These are phyloP conservation scores for Phytophthora capsici DNA, from an alignment of 352 stramenopile genomes.

Conservation along the genomic window DNA sequence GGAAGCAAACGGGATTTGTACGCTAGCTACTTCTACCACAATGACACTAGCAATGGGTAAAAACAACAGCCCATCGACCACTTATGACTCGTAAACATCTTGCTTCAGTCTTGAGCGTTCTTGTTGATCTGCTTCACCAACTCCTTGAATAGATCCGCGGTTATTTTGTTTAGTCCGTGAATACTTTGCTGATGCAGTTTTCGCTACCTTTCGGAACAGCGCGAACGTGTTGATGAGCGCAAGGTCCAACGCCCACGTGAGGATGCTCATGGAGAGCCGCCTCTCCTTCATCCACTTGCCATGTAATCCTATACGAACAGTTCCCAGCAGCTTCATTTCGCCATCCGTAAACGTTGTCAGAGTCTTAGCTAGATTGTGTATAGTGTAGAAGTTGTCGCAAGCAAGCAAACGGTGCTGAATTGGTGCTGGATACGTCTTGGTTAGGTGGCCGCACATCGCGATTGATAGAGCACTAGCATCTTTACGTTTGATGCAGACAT, in stretches of 20 bases:
- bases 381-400: conserved; percentile 18
- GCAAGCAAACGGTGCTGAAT: background rate
- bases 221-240: background rate
- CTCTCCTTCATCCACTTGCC: conserved; percentile 5
- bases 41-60: too few relatives aligned
- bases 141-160: too few relatives aligned
- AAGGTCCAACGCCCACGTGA: background rate
- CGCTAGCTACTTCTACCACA: too few relatives aligned
- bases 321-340: too few relatives aligned
- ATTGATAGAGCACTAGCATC: conserved; percentile 2
- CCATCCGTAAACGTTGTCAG: conserved; percentile 10
- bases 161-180: too few relatives aligned
- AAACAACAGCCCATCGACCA: too few relatives aligned
- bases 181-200: too few relatives aligned
- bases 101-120: too few relatives aligned
- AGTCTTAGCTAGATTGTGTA: conserved; percentile 5
- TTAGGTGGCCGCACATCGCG: conserved; percentile 3
- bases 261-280: background rate
- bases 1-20: too few relatives aligned
- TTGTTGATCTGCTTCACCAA: too few relatives aligned
- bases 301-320: background rate
- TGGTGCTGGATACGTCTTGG: background rate
- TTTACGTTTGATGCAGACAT: conserved; percentile 1
- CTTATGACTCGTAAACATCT: too few relatives aligned
- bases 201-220: background rate